Percentiles rank a stretch among this genome's conserved stretches.
These are phyloP conservation scores for Fistulifera pelliculosa DNA, from an alignment of 108 stramenopile species.

Conservation along the genomic window DNA sequence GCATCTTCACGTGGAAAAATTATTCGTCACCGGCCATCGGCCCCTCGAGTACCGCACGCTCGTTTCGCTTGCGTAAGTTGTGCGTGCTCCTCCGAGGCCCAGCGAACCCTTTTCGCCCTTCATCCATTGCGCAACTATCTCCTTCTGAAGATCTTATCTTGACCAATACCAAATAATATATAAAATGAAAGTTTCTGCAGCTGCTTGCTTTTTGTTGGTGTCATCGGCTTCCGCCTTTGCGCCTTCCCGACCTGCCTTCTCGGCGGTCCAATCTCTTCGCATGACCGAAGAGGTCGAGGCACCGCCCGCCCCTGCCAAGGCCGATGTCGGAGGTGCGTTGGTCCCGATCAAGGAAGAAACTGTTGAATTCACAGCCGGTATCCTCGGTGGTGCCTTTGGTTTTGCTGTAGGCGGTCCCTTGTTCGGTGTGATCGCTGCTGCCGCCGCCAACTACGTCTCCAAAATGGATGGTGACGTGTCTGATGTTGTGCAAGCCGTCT, in stretches of 20 bases:
- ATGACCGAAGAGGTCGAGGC: slow-evolving; percentile 19
- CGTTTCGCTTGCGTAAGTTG: no score
- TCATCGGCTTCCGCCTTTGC: slow-evolving; percentile 7
- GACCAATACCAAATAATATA: background rate
- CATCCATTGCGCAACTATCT: background rate
- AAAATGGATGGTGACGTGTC: slow-evolving; percentile 67
- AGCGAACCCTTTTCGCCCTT: no score
- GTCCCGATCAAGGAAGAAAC: slow-evolving; percentile 87
- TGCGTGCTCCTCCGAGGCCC: no score
- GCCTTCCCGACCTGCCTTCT: background rate
- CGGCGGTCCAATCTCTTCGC: background rate
- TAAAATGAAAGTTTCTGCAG: slow-evolving; percentile 3
- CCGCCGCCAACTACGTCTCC: slow-evolving; percentile 75
- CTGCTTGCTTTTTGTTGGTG: background rate
- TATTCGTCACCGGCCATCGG: no score
- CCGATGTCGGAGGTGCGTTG: slow-evolving; percentile 28
- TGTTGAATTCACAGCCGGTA: slow-evolving; percentile 83
- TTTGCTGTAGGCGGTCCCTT: slow-evolving; percentile 64
- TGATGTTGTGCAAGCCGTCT: slow-evolving; percentile 61
- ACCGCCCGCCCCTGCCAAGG: slow-evolving; percentile 12
- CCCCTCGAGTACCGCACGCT: no score
- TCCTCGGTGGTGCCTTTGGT: slow-evolving; percentile 70
- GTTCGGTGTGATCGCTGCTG: slow-evolving; percentile 45
- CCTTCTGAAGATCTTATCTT: background rate
- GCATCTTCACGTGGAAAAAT: no score